phyloP scores from a whole-genome alignment of 2,329 filamentous ascomycete genomes.

The Arthroderma sp. region DNA sequence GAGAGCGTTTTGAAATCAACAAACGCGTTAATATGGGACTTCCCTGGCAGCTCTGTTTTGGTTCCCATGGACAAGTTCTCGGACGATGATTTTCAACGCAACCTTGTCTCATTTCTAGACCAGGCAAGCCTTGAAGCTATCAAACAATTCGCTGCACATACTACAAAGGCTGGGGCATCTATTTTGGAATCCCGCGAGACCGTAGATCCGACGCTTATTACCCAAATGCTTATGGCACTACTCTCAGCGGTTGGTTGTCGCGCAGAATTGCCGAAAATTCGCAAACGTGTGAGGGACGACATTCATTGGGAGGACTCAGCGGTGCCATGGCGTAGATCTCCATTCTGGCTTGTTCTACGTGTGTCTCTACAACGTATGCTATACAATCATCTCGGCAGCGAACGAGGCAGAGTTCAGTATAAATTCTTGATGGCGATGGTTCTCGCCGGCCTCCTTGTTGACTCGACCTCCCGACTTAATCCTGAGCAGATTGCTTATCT shows the following conservation, averaged over 20 bases:
- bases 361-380: constrained; percentile 45
- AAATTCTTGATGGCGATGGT: constrained; percentile 44
- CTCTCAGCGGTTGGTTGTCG: constrained; percentile 41
- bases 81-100: constrained; percentile 33
- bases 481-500: constrained; percentile 30
- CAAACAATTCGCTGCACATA: constrained; percentile 39
- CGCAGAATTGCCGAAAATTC: constrained; percentile 26
- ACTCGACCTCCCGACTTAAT: constrained; percentile 16
- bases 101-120: constrained; percentile 41
- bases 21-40: constrained; percentile 44
- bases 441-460: constrained; percentile 35
- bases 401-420: constrained; percentile 38
- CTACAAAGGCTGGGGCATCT: constrained; percentile 38
- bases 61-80: constrained; percentile 31
- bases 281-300: constrained; percentile 52
- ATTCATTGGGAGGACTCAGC: constrained; percentile 31
- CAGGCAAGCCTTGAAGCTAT: constrained; percentile 43
- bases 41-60: constrained; percentile 42
- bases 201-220: constrained; percentile 43
- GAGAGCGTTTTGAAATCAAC: constrained; percentile 40
- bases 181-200: constrained; percentile 47
- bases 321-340: constrained; percentile 48
- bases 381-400: constrained; percentile 8
- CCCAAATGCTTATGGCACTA: constrained; percentile 46
- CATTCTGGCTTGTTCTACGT: constrained; percentile 50